Evolutionary conservation across 306 rosid species (phyloP).

Genomic region (Pachyrhizus erosus): DNA sequence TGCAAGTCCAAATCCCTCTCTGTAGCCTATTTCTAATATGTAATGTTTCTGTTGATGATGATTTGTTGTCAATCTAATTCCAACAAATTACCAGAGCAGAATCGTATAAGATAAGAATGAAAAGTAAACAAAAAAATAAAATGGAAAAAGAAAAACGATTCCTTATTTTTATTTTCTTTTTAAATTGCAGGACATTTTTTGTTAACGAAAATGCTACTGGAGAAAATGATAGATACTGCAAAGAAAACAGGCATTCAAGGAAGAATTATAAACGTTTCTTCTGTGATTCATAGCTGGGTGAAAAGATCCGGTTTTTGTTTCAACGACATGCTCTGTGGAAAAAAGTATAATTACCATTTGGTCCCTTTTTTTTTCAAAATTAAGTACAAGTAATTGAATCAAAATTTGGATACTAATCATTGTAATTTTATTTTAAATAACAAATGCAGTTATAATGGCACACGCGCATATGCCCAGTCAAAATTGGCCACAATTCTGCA

Average conservation of each 20-base stretch:
- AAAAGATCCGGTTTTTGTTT: conserved; percentile 67
- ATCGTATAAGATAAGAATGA: no score
- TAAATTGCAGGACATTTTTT: conserved; percentile 76
- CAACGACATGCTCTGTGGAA: conserved; percentile 73
- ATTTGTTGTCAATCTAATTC: no score
- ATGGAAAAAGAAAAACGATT: not conserved
- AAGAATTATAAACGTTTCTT: conserved; percentile 86
- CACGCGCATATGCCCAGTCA: conserved; percentile 89
- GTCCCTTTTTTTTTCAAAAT: conserved; percentile 12
- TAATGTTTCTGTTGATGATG: no score
- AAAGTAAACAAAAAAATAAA: not conserved
- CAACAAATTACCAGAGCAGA: no score
- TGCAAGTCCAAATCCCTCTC: no score
- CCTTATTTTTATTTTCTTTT: not conserved
- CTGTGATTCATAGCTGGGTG: conserved; percentile 88
- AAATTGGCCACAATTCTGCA: conserved; percentile 87
- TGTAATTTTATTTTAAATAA: conserved; percentile 10
- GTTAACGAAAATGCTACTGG: conserved; percentile 80
- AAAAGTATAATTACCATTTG: conserved; percentile 52
- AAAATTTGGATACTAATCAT: conserved; percentile 13
- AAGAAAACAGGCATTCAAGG: conserved; percentile 84
- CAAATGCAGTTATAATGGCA: conserved; percentile 84
- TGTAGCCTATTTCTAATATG: no score
- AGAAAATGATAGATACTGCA: conserved; percentile 87
- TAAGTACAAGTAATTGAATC: not conserved